Evolutionary conservation across 2,329 filamentous ascomycete genomes (phyloP), one percentile per base, ranked within the genome.

Genomic region (Fusarium bactridioides): DNA sequence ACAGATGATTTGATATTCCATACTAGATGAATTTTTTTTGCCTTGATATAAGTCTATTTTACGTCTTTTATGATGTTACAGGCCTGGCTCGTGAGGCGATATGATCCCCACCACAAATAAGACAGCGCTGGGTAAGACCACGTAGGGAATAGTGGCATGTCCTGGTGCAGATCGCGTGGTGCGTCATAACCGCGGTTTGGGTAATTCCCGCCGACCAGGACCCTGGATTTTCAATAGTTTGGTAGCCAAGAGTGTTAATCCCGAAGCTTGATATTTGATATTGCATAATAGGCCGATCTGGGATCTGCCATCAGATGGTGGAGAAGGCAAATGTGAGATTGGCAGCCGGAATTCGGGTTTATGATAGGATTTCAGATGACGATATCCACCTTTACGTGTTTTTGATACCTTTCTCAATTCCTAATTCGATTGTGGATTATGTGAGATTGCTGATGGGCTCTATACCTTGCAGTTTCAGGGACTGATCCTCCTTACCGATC

Each of bases 101-200:
- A 29, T 50, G 9, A n/a, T 54, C 48, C 41, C 55, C 54, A 41
- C 64, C 43, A 23, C 7, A 38, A n/a, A 44, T 8, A 10, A 25
- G 44, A 68, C 19, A 68, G 63, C 65, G 65, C 64, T 38, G 35
- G 21, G 41, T 68, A 21, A 38, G 37, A 40, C 65, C 64, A 40
- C 16, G 41, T 68, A 62, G 64, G 65, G 65, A 41, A 68, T 68
- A 62, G 65, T 27, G 64, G 33, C 64, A 45, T 23, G 12, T 23
- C 13, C 45, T 19, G 56, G 47, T 5, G 64, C n/a, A 44, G 63
- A 68, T 68, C 56, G 7, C 33, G 37, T 44, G 47, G 48, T 27
- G 48, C 31, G 33, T 27, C 45, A 41, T 35, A 37, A 40, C 27
- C 21, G 16, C 10, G 16, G 9, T 35, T 67, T 29, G n/a, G 37